Conservation (phyloP, 2,329 filamentous ascomycete species). For the Podosphaera xanthii region DNA sequence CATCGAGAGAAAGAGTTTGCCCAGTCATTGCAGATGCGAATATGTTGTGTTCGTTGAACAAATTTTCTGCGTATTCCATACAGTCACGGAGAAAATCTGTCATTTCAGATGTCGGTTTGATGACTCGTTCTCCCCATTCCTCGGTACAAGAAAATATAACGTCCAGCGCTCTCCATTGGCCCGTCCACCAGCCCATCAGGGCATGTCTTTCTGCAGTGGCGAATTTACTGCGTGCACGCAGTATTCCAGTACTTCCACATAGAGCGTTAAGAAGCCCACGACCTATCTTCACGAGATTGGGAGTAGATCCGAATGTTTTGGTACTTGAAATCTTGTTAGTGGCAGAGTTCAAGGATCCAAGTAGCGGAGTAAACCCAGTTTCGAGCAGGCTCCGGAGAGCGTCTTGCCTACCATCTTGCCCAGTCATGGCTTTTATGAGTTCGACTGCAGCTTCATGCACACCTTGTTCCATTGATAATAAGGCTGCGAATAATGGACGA, state of each 20-base stretch:
- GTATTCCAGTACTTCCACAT: constrained; percentile 31
- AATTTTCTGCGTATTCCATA: constrained; percentile 75
- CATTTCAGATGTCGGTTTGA: constrained; percentile 38
- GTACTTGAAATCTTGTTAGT: constrained; percentile 21
- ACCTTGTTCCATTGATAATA: constrained; percentile 59
- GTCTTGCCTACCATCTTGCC: constrained; percentile 31
- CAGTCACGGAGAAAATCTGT: constrained; percentile 83
- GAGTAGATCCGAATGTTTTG: constrained; percentile 32
- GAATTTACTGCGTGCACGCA: constrained; percentile 10
- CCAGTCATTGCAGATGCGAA: constrained; percentile 30
- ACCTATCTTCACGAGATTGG: constrained; percentile 31
- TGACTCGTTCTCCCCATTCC: constrained; percentile 46
- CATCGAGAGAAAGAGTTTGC: constrained; percentile 19
- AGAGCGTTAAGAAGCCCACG: constrained; percentile 32
- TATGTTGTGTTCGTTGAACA: constrained; percentile 68
- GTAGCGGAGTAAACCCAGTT: constrained; percentile 21
- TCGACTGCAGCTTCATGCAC: constrained; percentile 63
- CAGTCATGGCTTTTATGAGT: constrained; percentile 62
- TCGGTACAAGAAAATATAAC: constrained; percentile 69
- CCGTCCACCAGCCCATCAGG: constrained; percentile 49
- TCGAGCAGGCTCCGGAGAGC: constrained; percentile 25
- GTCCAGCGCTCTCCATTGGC: constrained; percentile 60
- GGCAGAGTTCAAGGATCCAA: constrained; percentile 23
- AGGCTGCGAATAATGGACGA: constrained; percentile 50
- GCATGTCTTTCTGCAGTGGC: constrained; percentile 21